Base-by-base conservation (phyloP, 2,329 filamentous ascomycete genomes). In the Cladobotryum protrusum region DNA sequence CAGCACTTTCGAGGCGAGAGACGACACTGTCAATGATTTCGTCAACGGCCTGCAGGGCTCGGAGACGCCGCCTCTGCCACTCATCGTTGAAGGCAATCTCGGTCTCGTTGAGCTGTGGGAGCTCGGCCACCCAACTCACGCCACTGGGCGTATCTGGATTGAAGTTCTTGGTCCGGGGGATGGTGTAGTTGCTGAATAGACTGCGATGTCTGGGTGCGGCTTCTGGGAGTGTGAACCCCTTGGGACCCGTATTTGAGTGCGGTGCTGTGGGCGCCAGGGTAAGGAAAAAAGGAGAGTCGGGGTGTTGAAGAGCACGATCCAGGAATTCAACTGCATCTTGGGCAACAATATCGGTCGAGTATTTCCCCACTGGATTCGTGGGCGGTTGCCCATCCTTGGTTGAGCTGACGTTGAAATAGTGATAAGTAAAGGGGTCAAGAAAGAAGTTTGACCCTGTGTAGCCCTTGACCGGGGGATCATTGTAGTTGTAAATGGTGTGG, bases 201-300 rank as follows among this genome's bases (percentile, higher is more conserved):
- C 84, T 65, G 37, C 73, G 69, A 54, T 89, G 84, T 40, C 83
- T 72, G 39, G 79, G 69, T 0, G 82, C 75, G 0, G 83, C 75
- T 14, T 85, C 71, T 0, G 82, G 82, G 0, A 72, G 71, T 5
- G 65, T 68, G 60, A 78, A 73, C 1, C 6, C 50, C 3, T 9
- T 6, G 24, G 24, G 24, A 9, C 6, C 7, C 24, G 24, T 2
- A 8, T 29, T 9, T 18, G 76, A 75, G 57, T 89, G 86, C 1
- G 86, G 85, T 0, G 80, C 84, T 5, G 84, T 74, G 0, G 85
- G 86, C 0, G 85, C 80, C 8, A 86, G 72, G 0, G 75, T 76
- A 4, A 89, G 62, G 60, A 89, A 88, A 65, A 87, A 89, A 0
- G 86, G 86, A 14, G 74, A 70, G 0, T 72, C 64, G 0, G 71